Conservation (phyloP, 2,329 filamentous ascomycete genomes). For the Alternaria conjuncta region DNA sequence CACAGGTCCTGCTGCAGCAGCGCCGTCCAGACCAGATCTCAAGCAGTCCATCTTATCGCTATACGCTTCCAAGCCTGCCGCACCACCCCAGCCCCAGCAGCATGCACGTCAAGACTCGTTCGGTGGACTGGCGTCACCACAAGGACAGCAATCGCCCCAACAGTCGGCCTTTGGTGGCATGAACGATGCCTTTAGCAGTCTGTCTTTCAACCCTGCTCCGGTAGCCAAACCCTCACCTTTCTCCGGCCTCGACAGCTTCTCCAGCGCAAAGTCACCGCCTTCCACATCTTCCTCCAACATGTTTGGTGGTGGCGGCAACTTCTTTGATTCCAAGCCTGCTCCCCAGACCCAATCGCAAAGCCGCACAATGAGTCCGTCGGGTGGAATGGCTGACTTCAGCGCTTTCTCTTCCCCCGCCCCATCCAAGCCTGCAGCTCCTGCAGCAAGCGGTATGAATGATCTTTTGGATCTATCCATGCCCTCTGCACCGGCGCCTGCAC, state of each 20-base stretch:
- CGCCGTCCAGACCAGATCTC: conserved; percentile 84
- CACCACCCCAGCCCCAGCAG: conserved; percentile 56
- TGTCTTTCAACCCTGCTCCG: conserved; percentile 63
- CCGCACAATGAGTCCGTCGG: conserved; percentile 61
- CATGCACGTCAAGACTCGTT: conserved; percentile 62
- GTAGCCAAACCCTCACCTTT: conserved; percentile 68
- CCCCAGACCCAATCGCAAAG: conserved; percentile 51
- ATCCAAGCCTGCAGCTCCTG: conserved; percentile 56
- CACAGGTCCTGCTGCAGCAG: conserved; percentile 67
- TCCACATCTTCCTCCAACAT: conserved; percentile 57
- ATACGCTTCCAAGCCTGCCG: conserved; percentile 84
- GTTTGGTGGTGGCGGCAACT: conserved; percentile 73
- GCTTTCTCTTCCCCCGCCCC: conserved; percentile 66
- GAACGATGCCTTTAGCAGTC: conserved; percentile 78
- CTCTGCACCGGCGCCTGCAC: conserved; percentile 39
- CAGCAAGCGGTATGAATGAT: conserved; percentile 69
- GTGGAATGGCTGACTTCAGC: conserved; percentile 67
- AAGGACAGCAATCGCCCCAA: conserved; percentile 40
- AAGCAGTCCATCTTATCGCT: conserved; percentile 97
- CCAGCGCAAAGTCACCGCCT: conserved; percentile 46
- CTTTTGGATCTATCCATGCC: conserved; percentile 74
- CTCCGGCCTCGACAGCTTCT: conserved; percentile 65
- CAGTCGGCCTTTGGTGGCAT: conserved; percentile 67
- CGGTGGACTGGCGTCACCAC: conserved; percentile 57
- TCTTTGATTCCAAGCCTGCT: conserved; percentile 76